Base-by-base conservation (phyloP, 345 rosid genomes). In the Erysimum cheiranthoides region DNA sequence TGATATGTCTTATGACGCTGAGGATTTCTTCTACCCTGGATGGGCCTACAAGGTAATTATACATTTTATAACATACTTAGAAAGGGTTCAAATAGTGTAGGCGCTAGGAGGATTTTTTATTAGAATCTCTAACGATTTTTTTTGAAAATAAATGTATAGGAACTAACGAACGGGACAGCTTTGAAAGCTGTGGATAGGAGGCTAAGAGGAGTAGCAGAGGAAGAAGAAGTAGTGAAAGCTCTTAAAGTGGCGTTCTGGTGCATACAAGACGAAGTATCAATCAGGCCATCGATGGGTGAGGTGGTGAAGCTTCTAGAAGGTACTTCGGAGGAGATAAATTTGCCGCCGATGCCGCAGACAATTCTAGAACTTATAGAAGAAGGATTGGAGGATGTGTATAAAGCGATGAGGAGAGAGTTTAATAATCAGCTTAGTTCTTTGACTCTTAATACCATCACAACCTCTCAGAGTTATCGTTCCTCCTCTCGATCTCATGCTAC, bases 321-420 rank as follows among this genome's bases (percentile, higher is more conserved):
- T 18, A 76, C 85, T 7, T 46, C 82, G 0, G 52, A 81, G 32
- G 85, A 83, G 4, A 80, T 91, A 21, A 84, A 82, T 61, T 8
- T 53, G 5, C 97, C 96, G 0, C 94, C 96, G 14, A 87, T 93
- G 93, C 97, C 97, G 4, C 98, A 91, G 6, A 88, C 92, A 0
- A 93, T 93, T 14, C 36, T 89, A 77, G 93, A 93, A 61, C 61
- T 91, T 66, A 73, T 91, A 4, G 96, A 91, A 45, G 98, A 93
- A 86, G 98, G 98, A 0, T 61, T 93, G 46, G 94, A 89, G 49
- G 90, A 87, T 25, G 96, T 91, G 21, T 87, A 91, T 78, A 84
- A 45, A 69, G 93, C 94, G n/a, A 90, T 91, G 97, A 93, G 86
- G 68, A 82, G 91, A 77, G 97, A 88, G 18, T 72, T 82, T 66